These are phyloP conservation scores for Trypethelium eluteriae DNA, from an alignment of 495 filamentous ascomycete species.

Conservation along the genomic window DNA sequence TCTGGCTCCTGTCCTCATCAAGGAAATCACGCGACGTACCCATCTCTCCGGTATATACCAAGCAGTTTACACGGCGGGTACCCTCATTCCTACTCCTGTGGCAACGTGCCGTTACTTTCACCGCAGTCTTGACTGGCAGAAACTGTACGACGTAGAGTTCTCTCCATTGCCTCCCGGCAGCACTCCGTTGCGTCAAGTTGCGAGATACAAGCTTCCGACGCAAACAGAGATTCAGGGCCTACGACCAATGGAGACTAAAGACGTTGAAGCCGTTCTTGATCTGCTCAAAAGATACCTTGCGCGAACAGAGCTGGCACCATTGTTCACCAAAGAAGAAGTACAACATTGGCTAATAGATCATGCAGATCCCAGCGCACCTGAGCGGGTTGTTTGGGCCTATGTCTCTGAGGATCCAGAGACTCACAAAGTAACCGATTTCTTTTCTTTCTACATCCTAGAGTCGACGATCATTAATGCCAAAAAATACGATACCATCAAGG, in stretches of 20 bases:
- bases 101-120: slow-evolving; percentile 93
- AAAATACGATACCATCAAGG: slow-evolving; percentile 68
- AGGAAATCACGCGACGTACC: slow-evolving; percentile 88
- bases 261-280: slow-evolving; percentile 66
- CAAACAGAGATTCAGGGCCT: slow-evolving; percentile 63
- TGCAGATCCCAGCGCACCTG: slow-evolving; percentile 47
- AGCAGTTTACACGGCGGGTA: slow-evolving; percentile 89
- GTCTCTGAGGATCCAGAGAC: slow-evolving; percentile 71
- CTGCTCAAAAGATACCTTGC: slow-evolving; percentile 71
- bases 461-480: slow-evolving; percentile 75
- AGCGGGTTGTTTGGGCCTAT: slow-evolving; percentile 85
- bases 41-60: slow-evolving; percentile 79
- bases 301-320: slow-evolving; percentile 75
- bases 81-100: slow-evolving; percentile 81
- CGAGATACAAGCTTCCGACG: slow-evolving; percentile 66
- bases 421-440: slow-evolving; percentile 86
- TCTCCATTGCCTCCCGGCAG: slow-evolving; percentile 71
- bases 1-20: slow-evolving; percentile 85
- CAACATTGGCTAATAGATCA: slow-evolving; percentile 76
- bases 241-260: slow-evolving; percentile 71
- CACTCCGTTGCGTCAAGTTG: slow-evolving; percentile 71
- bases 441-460: slow-evolving; percentile 93
- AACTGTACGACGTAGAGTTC: slow-evolving; percentile 89
- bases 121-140: slow-evolving; percentile 85
- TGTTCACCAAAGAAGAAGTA: slow-evolving; percentile 69